Base-by-base conservation (phyloP, 2,329 filamentous ascomycete genomes). In the Colletotrichum trifolii region DNA sequence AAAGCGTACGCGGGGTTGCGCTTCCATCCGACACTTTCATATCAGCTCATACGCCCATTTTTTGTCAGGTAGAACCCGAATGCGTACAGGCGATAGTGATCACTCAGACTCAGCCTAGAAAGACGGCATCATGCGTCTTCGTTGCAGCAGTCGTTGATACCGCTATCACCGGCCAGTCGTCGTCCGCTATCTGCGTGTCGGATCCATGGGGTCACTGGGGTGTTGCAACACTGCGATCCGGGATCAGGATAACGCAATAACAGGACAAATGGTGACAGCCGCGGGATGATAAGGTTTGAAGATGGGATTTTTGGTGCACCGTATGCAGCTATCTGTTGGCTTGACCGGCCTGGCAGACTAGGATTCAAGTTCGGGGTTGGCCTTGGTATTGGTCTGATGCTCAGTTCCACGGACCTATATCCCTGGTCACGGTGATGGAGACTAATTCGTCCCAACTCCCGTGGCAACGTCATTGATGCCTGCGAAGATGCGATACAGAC, bases 211-310 rank as follows among this genome's bases (percentile, higher is more conserved):
- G n/a, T n/a, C n/a, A n/a, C n/a, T n/a, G n/a, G n/a, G 25, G 46
- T 17, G 25, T 35, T 48, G 46, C 46, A 33, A 48, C 25, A 48
- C 35, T 48, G 46, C 25, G 35, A 34, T 48, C 46, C 25, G 17
- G 46, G 10, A 12, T 13, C 46, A 9, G 10, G 46, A 48, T 48
- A 15, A 48, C 46, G 46, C 46, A 17, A 48, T 48, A 25, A 1
- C 0, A 33, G 7, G 9, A 46, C 7, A 10, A 46, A 15, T 17
- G 3, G 15, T 43, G 15, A 9, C 15, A 48, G 10, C 7, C 46
- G 46, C 46, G 46, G 33, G 46, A 48, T 34, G 46, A 48, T 35
- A 15, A 48, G 46, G 46, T 48, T 48, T 34, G 25, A 4, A 25
- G 25, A 34, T 6, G 17, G 11, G 10, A 48, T 35, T 4, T 8